Percentiles rank a stretch among this genome's conserved stretches.
Conservation (phyloP, 106 monocot species). For the Iris macrosiphon region DNA sequence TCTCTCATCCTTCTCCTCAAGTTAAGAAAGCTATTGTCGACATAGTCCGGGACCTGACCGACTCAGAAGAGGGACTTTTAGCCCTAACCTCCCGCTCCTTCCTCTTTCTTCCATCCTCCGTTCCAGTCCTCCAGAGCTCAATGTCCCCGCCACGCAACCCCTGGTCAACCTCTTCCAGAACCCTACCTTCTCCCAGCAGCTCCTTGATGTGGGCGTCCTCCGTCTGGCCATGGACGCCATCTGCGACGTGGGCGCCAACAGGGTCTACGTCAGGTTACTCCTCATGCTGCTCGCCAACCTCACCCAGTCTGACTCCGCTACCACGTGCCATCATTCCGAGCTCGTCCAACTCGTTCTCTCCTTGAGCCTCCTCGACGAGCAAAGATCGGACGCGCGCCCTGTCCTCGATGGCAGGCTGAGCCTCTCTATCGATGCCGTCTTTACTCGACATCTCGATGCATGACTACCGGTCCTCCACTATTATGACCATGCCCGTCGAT, state of each 20-base stretch:
- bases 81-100: conserved; percentile 38
- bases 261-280: conserved; percentile 39
- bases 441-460: no score
- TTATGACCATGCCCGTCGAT: no score
- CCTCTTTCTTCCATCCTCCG: conserved; percentile 51
- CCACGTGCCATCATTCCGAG: no score
- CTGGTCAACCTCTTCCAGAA: conserved; percentile 84
- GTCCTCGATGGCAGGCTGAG: no score
- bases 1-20: conserved; percentile 68
- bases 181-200: conserved; percentile 25
- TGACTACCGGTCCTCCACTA: no score
- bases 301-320: conserved; percentile 76
- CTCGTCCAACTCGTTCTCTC: no score
- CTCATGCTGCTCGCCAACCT: conserved; percentile 91
- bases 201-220: conserved; percentile 41
- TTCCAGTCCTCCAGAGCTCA: conserved; percentile 12
- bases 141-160: conserved; percentile 58
- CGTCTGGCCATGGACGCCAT: conserved; percentile 46
- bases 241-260: conserved; percentile 19
- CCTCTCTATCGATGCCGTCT: no score
- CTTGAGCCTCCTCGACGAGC: no score
- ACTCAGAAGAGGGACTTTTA: conserved; percentile 48
- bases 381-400: no score
- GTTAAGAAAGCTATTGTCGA: conserved; percentile 66
- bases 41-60: conserved; percentile 75